These are phyloP conservation scores for Apodospora peruviana DNA, from an alignment of 495 filamentous ascomycete genomes.

Conservation along the genomic window DNA sequence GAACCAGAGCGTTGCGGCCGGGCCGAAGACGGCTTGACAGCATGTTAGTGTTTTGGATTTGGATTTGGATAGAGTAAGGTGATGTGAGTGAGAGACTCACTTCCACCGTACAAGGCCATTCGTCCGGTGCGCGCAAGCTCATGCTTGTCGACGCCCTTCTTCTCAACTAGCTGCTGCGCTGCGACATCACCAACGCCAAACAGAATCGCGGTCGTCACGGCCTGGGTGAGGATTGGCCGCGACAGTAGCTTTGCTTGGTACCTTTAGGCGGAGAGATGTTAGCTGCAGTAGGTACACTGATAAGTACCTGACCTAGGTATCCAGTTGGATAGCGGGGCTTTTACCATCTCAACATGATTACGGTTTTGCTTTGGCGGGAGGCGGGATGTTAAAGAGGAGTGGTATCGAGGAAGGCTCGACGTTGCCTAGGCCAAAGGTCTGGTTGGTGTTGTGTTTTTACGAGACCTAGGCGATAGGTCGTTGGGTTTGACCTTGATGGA, in stretches of 20 bases:
- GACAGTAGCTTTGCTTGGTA: constrained; percentile 79
- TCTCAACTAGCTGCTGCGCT: constrained; percentile 92
- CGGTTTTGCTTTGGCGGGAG: not conserved
- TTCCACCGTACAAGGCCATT: constrained; percentile 90
- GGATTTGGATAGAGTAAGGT: constrained; percentile 4
- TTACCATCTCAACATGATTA: not conserved
- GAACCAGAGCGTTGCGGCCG: constrained; percentile 87
- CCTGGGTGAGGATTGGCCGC: constrained; percentile 82
- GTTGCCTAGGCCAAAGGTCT: not conserved
- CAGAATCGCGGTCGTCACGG: constrained; percentile 77
- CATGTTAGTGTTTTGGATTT: not conserved
- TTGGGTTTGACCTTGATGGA: not conserved
- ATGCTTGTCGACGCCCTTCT: constrained; percentile 70
- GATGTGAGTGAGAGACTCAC: constrained; percentile 39
- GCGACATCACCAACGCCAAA: constrained; percentile 88
- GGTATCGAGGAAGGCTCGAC: not conserved
- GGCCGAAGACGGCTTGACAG: constrained; percentile 74
- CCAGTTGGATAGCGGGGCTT: not conserved
- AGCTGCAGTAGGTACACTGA: too few relatives aligned
- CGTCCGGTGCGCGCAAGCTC: constrained; percentile 74
- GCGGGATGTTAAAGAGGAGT: not conserved
- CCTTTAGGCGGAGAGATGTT: constrained; percentile 44
- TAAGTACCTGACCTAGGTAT: too few relatives aligned
- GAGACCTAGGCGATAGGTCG: not conserved
- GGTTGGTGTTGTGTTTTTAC: not conserved